Percentiles rank a stretch among this genome's conserved stretches.
Evolutionary conservation across 1,284 basidiomycete species (phyloP).

Genomic region (Spongiforma sp.): DNA sequence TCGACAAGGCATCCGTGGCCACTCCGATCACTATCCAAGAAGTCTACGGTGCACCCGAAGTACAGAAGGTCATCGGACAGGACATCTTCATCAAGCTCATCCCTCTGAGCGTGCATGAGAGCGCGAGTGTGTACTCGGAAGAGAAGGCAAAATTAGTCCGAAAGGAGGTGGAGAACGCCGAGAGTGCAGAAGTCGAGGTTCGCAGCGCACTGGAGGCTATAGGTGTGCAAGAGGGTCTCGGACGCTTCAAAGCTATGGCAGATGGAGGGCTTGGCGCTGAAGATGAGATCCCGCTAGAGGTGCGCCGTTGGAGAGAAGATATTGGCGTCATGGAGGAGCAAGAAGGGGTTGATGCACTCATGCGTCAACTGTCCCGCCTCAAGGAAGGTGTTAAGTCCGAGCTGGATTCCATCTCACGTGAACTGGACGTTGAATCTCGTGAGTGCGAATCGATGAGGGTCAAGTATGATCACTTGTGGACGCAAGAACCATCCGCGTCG

Average conservation of each 20-base stretch:
- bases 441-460: conserved; percentile 88
- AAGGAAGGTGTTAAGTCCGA: conserved; percentile 67
- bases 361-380: conserved; percentile 66
- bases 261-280: conserved; percentile 73
- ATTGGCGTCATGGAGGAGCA: conserved; percentile 68
- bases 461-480: conserved; percentile 89
- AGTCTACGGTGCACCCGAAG: conserved; percentile 89
- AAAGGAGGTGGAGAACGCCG: conserved; percentile 86
- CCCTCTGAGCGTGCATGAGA: conserved; percentile 95
- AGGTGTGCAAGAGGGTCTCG: conserved; percentile 80
- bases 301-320: conserved; percentile 82
- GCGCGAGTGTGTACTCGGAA: conserved; percentile 95
- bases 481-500: conserved; percentile 84
- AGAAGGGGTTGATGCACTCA: conserved; percentile 67
- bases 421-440: conserved; percentile 78
- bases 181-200: conserved; percentile 84
- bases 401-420: conserved; percentile 62
- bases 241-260: conserved; percentile 77
- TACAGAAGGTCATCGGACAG: conserved; percentile 93
- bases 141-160: conserved; percentile 98
- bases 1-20: conserved; percentile 84
- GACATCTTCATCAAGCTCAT: conserved; percentile 92
- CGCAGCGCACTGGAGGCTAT: conserved; percentile 84
- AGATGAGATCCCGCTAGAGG: conserved; percentile 76
- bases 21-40: conserved; percentile 92